Conservation (phyloP, 371 early-diverging fungal genomes). For the Parasitella parasitica region DNA sequence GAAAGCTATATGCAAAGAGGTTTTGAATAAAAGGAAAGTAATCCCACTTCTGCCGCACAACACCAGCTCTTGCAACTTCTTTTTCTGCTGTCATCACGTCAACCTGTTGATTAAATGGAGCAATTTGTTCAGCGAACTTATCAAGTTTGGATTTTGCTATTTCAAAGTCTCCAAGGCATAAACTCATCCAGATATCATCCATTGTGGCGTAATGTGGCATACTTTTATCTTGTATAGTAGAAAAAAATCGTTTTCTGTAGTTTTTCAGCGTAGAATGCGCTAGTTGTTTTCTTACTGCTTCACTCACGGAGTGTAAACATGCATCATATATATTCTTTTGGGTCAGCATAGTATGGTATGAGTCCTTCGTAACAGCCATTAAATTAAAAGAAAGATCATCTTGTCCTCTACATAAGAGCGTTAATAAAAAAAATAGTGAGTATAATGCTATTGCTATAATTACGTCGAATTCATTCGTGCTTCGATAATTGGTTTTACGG, state of each 20-base stretch:
- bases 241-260: neutral
- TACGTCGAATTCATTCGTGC: slow-evolving; percentile 6
- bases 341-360: neutral
- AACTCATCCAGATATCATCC: neutral
- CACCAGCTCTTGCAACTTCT: neutral
- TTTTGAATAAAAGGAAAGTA: slow-evolving; percentile 9
- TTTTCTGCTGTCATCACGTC: neutral
- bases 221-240: neutral
- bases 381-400: slow-evolving; percentile 2
- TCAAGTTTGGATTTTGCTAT: neutral
- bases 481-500: slow-evolving; percentile 2
- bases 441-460: too few species aligned
- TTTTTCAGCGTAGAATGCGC: neutral
- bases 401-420: neutral
- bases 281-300: neutral
- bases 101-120: neutral
- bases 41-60: slow-evolving; percentile 13
- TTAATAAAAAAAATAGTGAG: neutral
- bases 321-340: neutral
- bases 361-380: slow-evolving; percentile 10
- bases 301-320: neutral
- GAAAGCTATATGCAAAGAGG: neutral
- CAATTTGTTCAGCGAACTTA: neutral
- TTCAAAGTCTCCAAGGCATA: neutral
- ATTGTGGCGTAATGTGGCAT: neutral